Base-by-base conservation (phyloP, 2,329 filamentous ascomycete species). In the Ascochyta lentis region DNA sequence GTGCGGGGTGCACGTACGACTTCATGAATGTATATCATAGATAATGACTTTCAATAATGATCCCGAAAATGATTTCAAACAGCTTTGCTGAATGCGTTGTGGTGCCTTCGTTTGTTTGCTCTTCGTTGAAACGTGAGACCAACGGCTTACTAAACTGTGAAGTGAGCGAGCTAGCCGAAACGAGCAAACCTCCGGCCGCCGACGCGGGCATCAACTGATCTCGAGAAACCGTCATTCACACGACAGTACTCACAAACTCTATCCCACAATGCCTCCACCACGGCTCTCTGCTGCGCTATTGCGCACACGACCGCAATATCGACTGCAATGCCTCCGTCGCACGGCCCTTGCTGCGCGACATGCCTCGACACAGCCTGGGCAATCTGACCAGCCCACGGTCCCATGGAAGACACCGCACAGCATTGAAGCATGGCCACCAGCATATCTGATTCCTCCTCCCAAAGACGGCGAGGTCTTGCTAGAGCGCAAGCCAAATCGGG, bases 391-490 rank as follows among this genome's bases (percentile, higher is more conserved):
- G 49, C 66, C 71, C 26, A 68, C 69, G 26, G 65, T 75, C 27
- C 72, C 72, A 33, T 75, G 72, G 72, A 75, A 75, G 58, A 75
- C 72, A 52, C 72, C 72, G 10, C 72, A 71, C 23, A 75, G 72
- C 46, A 68, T 75, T 54, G 49, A 52, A 43, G 38, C 45, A 45
- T 75, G 72, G 72, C 68, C 72, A 9, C 72, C 72, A n/a, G 71
- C 72, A 54, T 69, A 67, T 26, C 60, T 75, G 6, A 73, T 75
- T 6, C 70, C 72, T 3, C 69, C 72, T 7, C 72, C 72, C 5
- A 73, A 68, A 58, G 72, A 74, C 31, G 72, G 72, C 46, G 72
- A 75, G 44, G 54, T 75, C 15, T 54, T 75, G 1, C 46, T 71
- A 3, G 72, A 75, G 58, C 61, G 72, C 38, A 64, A 60, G 10